Evolutionary conservation across 352 stramenopile species (phyloP).

Genomic region (Thalassiosira ordinaria): DNA sequence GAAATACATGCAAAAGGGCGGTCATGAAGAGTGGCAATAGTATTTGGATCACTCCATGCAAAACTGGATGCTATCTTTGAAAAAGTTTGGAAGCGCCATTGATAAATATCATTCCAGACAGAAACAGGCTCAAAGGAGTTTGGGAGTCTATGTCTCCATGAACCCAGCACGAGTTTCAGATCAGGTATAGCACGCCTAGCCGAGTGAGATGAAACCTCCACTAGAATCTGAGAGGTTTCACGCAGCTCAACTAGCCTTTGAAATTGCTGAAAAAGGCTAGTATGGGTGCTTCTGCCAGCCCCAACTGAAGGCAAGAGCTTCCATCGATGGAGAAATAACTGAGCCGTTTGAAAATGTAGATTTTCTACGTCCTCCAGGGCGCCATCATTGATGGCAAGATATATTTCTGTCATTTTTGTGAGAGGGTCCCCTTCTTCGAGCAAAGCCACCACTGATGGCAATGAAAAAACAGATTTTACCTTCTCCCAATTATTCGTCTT

Average conservation of each 20-base stretch:
- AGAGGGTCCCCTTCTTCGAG: constrained; percentile 75
- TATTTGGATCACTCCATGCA: constrained; percentile 79
- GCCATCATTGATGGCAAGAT: constrained; percentile 81
- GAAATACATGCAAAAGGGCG: constrained; percentile 79
- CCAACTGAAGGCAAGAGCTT: constrained; percentile 74
- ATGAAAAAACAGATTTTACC: constrained; percentile 65
- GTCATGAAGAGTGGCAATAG: constrained; percentile 84
- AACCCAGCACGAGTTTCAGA: constrained; percentile 69
- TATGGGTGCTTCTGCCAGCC: constrained; percentile 68
- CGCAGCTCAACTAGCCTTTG: constrained; percentile 85
- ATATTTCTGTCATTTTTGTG: constrained; percentile 84
- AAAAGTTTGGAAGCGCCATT: constrained; percentile 85
- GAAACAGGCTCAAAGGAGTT: constrained; percentile 81
- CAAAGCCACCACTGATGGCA: constrained; percentile 65
- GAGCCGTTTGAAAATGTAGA: constrained; percentile 79
- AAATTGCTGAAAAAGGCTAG: constrained; percentile 79
- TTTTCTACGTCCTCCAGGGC: constrained; percentile 84
- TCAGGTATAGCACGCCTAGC: constrained; percentile 78
- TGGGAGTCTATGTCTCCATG: constrained; percentile 82
- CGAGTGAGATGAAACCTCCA: constrained; percentile 80
- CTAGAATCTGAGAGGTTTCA: constrained; percentile 85
- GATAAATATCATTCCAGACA: constrained; percentile 82
- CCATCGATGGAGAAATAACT: constrained; percentile 82
- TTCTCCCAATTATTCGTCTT: constrained; percentile 84
- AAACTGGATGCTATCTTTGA: constrained; percentile 83